Evolutionary conservation across 2,329 filamentous ascomycete genomes (phyloP).

Genomic region (Colletotrichum sp.): DNA sequence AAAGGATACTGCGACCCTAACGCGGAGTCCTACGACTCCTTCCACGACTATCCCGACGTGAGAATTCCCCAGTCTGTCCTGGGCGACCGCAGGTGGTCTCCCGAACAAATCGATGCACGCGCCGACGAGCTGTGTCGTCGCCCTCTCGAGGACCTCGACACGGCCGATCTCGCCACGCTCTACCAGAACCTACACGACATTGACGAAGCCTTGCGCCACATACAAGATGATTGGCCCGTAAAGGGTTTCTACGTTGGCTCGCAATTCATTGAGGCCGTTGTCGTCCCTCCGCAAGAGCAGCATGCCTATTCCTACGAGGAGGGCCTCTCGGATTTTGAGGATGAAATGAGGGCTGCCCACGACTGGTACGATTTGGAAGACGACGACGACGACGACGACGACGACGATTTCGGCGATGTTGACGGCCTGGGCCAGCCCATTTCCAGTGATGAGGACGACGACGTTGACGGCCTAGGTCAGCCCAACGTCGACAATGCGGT

Average conservation of each 20-base stretch:
- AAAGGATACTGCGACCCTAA: neutral
- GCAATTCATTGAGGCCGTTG: neutral
- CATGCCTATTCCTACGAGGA: neutral
- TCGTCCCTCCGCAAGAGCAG: neutral
- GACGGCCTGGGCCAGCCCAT: neutral
- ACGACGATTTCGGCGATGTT: neutral
- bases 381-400: neutral
- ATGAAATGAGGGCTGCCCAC: neutral
- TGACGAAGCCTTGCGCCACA: neutral
- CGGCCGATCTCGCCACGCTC: neutral
- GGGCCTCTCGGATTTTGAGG: neutral
- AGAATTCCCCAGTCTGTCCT: neutral
- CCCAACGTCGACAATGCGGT: neutral
- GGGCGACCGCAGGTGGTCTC: neutral
- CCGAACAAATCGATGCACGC: neutral
- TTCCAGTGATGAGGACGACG: neutral
- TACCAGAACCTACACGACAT: neutral
- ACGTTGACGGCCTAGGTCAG: neutral
- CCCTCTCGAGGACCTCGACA: neutral
- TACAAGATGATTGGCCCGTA: neutral
- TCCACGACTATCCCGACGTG: neutral
- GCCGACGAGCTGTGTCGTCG: neutral
- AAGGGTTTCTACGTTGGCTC: neutral
- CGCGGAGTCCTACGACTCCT: neutral
- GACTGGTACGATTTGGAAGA: neutral